Evolutionary conservation across 371 early-diverging fungal species (phyloP).

Genomic region (Rhizopus delemar): DNA sequence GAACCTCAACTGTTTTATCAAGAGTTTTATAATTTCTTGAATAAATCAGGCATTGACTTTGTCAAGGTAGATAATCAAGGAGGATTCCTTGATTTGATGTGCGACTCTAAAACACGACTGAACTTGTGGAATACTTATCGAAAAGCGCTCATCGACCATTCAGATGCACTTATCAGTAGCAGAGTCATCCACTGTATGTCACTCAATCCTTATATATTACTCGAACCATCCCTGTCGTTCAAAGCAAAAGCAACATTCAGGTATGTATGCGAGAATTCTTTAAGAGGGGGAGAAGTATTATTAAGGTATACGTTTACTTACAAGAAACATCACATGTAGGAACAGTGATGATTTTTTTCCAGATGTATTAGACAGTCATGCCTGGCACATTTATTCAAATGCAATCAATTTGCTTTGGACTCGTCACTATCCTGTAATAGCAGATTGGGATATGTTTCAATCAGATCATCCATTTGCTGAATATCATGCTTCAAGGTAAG

Average conservation of each 20-base stretch:
- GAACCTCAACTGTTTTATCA: conserved; percentile 34
- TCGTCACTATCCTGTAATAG: conserved; percentile 12
- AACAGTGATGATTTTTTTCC: conserved; percentile 56
- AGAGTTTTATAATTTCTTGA: conserved; percentile 36
- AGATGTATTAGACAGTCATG: conserved; percentile 37
- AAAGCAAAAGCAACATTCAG: conserved; percentile 5
- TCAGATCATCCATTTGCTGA: conserved; percentile 43
- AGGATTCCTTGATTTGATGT: conserved; percentile 26
- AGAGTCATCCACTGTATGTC: conserved; percentile 50
- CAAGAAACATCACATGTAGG: conserved; percentile 14
- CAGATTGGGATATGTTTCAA: conserved; percentile 63
- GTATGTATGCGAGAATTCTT: not conserved
- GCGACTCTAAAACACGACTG: not conserved
- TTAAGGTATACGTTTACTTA: not conserved
- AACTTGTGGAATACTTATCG: conserved; percentile 31
- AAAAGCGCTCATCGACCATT: conserved; percentile 19
- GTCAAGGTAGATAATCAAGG: conserved; percentile 52
- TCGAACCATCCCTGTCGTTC: conserved; percentile 13
- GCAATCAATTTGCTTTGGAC: conserved; percentile 39
- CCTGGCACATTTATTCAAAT: conserved; percentile 55
- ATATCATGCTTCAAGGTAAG: conserved; percentile 45
- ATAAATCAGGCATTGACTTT: conserved; percentile 30
- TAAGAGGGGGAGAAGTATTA: not conserved
- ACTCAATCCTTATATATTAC: conserved; percentile 32
- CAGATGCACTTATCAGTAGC: conserved; percentile 9